These are phyloP conservation scores for Avena sativa DNA, from an alignment of 176 grass and related monocot species.

Conservation along the genomic window DNA sequence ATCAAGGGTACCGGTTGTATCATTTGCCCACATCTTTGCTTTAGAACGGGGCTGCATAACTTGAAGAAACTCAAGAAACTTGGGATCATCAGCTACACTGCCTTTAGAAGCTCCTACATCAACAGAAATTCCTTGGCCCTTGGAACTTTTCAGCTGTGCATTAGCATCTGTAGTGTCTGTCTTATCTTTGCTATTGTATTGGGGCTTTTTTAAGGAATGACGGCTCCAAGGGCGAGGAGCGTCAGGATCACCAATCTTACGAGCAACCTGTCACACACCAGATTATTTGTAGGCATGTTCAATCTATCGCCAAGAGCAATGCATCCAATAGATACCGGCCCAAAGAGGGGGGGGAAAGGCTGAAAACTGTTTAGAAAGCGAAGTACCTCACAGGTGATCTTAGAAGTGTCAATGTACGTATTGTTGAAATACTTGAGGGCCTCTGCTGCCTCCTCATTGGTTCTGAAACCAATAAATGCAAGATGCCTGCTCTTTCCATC, in stretches of 20 bases:
- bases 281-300: neutral
- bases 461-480: constrained; percentile 89
- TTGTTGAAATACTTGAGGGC: constrained; percentile 91
- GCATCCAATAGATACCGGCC: neutral
- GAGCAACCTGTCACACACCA: constrained; percentile 67
- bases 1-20: constrained; percentile 55
- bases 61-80: constrained; percentile 82
- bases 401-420: constrained; percentile 92
- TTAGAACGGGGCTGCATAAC: constrained; percentile 89
- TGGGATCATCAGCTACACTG: constrained; percentile 59
- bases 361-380: neutral
- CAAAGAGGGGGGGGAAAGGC: neutral
- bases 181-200: constrained; percentile 50
- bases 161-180: constrained; percentile 16
- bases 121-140: constrained; percentile 46
- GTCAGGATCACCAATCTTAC: constrained; percentile 78
- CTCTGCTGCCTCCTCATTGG: constrained; percentile 80
- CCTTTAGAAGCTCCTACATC: constrained; percentile 46
- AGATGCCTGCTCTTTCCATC: constrained; percentile 97
- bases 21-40: constrained; percentile 93
- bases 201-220: constrained; percentile 70
- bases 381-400: constrained; percentile 91
- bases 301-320: neutral
- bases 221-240: constrained; percentile 86
- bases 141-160: constrained; percentile 42